Percentiles rank a stretch among this genome's conserved stretches.
These are phyloP conservation scores for Backusella luteola DNA, from an alignment of 192 early-diverging fungal species.

Conservation along the genomic window DNA sequence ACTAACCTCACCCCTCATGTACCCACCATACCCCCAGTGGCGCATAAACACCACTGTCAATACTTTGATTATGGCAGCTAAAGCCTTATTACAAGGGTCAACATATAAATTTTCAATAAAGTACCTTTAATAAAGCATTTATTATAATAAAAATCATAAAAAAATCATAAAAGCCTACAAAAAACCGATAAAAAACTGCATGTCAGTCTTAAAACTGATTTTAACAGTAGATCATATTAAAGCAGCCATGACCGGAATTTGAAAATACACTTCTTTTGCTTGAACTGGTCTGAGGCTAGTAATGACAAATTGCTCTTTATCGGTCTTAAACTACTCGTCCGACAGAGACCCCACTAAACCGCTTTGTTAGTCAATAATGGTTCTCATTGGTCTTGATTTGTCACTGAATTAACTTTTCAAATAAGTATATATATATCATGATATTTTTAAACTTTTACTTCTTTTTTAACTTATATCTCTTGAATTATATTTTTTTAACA, in stretches of 20 bases:
- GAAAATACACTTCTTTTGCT: background rate
- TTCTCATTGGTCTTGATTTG: conserved; percentile 21
- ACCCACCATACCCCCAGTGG: background rate
- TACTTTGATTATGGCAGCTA: background rate
- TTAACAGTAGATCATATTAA: background rate
- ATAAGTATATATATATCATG: conserved; percentile 4
- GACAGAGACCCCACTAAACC: background rate
- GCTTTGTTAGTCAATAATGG: background rate
- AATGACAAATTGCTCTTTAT: conserved; percentile 28
- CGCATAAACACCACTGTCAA: background rate
- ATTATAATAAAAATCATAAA: background rate
- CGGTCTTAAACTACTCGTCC: conserved; percentile 23
- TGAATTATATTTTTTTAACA: background rate
- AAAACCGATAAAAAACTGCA: background rate
- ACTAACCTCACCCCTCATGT: conserved; percentile 5
- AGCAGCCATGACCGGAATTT: background rate
- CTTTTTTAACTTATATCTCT: background rate
- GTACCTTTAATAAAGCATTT: background rate
- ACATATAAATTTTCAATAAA: background rate
- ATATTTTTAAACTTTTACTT: background rate
- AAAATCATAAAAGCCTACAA: background rate
- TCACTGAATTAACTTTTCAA: conserved; percentile 13
- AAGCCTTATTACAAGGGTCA: background rate
- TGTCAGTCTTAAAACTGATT: background rate
- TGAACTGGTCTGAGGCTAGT: conserved; percentile 31